These are phyloP conservation scores for Camellia lanceoleosa DNA, from an alignment of 148 eudicot genomes.

Conservation along the genomic window DNA sequence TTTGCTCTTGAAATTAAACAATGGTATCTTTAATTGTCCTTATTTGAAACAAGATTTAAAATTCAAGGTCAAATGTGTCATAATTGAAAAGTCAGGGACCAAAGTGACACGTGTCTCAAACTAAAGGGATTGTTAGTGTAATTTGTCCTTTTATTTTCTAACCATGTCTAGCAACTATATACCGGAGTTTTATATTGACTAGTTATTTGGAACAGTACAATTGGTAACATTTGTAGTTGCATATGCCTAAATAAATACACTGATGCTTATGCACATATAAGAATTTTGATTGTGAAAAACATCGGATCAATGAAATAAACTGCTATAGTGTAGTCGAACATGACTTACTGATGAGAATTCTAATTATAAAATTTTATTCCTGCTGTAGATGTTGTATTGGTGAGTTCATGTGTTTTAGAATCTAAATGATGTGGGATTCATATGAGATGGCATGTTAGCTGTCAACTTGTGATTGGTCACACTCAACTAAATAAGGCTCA, in stretches of 20 bases:
- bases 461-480: no score
- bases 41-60: no score
- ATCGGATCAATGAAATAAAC: neutral
- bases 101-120: no score
- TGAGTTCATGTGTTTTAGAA: neutral
- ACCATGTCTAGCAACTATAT: neutral
- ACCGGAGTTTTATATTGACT: neutral
- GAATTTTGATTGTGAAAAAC: neutral
- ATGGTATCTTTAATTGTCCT: no score
- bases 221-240: neutral
- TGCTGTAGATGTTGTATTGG: neutral
- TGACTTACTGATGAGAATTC: neutral
- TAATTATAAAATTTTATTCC: neutral
- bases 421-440: neutral
- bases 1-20: no score
- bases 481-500: no score
- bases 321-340: neutral
- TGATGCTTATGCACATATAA: neutral
- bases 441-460: no score
- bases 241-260: neutral
- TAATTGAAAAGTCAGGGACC: no score
- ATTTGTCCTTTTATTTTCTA: neutral
- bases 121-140: no score
- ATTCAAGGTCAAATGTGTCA: no score
- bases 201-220: neutral